These are phyloP conservation scores for Xylaria telfairii DNA, from an alignment of 495 filamentous ascomycete genomes.

Conservation along the genomic window DNA sequence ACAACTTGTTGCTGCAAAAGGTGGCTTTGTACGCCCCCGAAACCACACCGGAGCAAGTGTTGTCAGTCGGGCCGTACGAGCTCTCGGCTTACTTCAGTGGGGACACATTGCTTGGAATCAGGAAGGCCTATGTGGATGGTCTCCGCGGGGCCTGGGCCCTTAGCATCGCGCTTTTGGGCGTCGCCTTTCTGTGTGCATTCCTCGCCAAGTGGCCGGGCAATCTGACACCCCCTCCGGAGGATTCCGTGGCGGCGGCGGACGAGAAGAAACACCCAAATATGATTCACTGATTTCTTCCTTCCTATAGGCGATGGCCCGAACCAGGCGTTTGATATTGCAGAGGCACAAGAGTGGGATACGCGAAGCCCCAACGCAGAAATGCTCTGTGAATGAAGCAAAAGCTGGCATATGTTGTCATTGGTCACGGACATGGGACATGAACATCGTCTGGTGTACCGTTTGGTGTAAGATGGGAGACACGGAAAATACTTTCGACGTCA, in stretches of 20 bases:
- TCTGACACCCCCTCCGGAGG: background rate
- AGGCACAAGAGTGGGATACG: too few relatives aligned
- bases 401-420: too few relatives aligned
- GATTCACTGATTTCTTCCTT: too few relatives aligned
- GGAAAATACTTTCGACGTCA: too few relatives aligned
- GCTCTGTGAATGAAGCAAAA: too few relatives aligned
- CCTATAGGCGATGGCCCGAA: too few relatives aligned
- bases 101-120: slow-evolving; percentile 27
- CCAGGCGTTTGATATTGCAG: too few relatives aligned
- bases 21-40: slow-evolving; percentile 42
- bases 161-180: slow-evolving; percentile 8
- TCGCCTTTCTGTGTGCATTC: slow-evolving; percentile 21
- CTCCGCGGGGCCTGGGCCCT: slow-evolving; percentile 44
- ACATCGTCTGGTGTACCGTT: too few relatives aligned
- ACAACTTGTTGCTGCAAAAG: slow-evolving; percentile 45
- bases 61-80: background rate
- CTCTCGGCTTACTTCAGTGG: background rate
- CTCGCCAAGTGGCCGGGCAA: slow-evolving; percentile 24
- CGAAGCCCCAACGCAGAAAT: too few relatives aligned
- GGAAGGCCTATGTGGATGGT: slow-evolving; percentile 54
- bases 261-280: background rate
- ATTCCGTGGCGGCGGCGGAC: background rate
- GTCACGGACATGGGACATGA: too few relatives aligned
- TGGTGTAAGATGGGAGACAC: too few relatives aligned
- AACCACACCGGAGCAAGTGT: slow-evolving; percentile 41